phyloP scores from a whole-genome alignment of 169 alveolate species.

The Eimeria falciformis region DNA sequence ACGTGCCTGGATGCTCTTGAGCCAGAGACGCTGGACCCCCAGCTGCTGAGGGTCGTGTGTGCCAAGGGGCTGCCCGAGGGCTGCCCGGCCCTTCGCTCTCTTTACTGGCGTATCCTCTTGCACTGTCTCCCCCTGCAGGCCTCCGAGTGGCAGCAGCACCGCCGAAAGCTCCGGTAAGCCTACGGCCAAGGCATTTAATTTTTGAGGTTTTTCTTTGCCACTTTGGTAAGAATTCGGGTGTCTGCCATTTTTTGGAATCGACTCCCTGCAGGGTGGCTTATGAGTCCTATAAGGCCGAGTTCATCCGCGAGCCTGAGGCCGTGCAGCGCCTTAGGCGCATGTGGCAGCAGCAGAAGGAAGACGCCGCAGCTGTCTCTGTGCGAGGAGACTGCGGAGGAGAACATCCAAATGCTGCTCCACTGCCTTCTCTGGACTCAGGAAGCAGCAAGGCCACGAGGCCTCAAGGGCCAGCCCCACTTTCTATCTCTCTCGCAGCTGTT shows the following conservation, averaged over 20 bases:
- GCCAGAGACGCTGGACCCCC: constrained; percentile 30
- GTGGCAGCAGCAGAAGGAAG: constrained; percentile 50
- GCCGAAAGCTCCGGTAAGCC: constrained; percentile 33
- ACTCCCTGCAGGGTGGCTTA: constrained; percentile 76
- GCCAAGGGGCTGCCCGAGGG: constrained; percentile 75
- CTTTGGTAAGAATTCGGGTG: too few species aligned
- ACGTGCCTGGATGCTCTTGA: constrained; percentile 57
- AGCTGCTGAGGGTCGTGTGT: constrained; percentile 56
- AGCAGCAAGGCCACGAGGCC: background rate
- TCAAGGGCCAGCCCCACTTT: constrained; percentile 67
- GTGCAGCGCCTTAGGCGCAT: constrained; percentile 74
- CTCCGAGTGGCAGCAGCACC: constrained; percentile 69
- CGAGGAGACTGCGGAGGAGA: constrained; percentile 44
- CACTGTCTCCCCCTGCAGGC: constrained; percentile 62
- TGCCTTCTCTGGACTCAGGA: background rate
- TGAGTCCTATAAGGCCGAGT: constrained; percentile 70
- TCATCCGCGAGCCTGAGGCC: constrained; percentile 75
- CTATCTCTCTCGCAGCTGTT: constrained; percentile 12
- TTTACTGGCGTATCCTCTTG: constrained; percentile 72
- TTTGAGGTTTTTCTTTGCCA: too few species aligned
- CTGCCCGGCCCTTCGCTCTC: constrained; percentile 76
- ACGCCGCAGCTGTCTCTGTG: background rate
- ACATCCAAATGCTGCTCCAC: background rate
- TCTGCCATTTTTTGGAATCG: too few species aligned
- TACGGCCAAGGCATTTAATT: too few species aligned